Base-by-base conservation (phyloP, 2,329 filamentous ascomycete species). In the Xylaria arbuscula region DNA sequence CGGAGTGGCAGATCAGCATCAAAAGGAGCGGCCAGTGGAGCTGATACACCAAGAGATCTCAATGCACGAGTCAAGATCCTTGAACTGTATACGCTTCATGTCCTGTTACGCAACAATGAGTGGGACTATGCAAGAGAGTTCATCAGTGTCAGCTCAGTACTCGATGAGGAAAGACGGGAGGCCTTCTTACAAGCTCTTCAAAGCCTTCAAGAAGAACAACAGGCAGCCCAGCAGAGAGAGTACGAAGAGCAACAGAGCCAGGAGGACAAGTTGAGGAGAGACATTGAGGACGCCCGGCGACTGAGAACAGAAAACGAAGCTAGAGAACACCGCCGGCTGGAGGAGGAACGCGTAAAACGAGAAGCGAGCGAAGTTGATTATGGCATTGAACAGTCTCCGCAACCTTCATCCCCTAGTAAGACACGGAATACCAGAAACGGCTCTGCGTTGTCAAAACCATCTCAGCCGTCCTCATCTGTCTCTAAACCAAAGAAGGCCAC, bases 81-180 rank as follows among this genome's bases (percentile, higher is more conserved):
- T 59, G 96, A 99, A 81, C 86, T 99, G 9, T 99, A 98, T 80
- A 97, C 94, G 0, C 86, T 99, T 4, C 96, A 99, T 77, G 93
- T 98, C 8, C 88, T 99, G n/a, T 90, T 95, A 5, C 88, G 93
- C 62, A 98, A 98, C 74, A 90, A 93, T 64, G 94, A 98, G 81
- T 99, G 96, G 96, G 93, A 97, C 67, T 98, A 98, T 75, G 93
- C 96, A 3, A 88, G 89, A 68, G 93, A 97, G 74, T 98, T 98
- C 79, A 97, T 98, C 76, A 89, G 86, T 75, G 89, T 93, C 76
- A 96, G 90, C 78, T 90, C 95, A 55, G 89, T 97, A 32, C 86
- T 99, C 1, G 95, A 98, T 78, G 95, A 98, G 61, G 96, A 98
- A 82, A 89, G 93, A 53, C 90, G 93, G 70, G 93, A 98, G 75